Evolutionary conservation across 1,284 basidiomycete species (phyloP).

Genomic region (Ustilago xerochloae): DNA sequence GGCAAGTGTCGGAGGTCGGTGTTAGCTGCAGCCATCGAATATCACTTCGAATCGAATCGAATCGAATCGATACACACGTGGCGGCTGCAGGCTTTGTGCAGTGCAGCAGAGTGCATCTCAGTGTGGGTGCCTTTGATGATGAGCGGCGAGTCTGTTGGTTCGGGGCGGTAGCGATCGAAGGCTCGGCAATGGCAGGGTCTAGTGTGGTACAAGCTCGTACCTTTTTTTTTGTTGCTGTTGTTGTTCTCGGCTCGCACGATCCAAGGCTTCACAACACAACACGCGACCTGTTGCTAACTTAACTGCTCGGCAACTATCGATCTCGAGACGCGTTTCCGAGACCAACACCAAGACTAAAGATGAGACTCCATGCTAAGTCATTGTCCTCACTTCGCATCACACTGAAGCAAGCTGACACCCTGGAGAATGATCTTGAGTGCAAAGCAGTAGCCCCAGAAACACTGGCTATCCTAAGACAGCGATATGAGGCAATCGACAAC

Average conservation of each 20-base stretch:
- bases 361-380: too few relatives aligned
- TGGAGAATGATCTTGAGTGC: too few relatives aligned
- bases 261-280: too few relatives aligned
- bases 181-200: constrained; percentile 9
- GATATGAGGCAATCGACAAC: too few relatives aligned
- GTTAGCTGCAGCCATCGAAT: constrained; percentile 12
- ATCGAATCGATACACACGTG: constrained; percentile 1
- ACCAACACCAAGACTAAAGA: constrained; percentile 4
- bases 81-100: constrained; percentile 1
- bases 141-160: neutral
- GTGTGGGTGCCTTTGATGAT: neutral
- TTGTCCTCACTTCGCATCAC: too few relatives aligned
- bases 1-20: constrained; percentile 6
- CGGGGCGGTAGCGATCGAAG: constrained; percentile 16
- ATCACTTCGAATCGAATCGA: too few relatives aligned
- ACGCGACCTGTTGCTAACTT: constrained; percentile 3
- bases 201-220: constrained; percentile 1
- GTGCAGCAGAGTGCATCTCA: neutral
- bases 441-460: too few relatives aligned
- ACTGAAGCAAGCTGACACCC: too few relatives aligned
- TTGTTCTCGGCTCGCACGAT: neutral
- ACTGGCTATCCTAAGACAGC: too few relatives aligned
- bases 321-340: constrained; percentile 8
- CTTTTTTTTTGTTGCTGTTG: constrained; percentile 1
- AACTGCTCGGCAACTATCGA: constrained; percentile 9